phyloP scores from a whole-genome alignment of 805 yeast genomes.

The Monosporozyma aquatica region DNA sequence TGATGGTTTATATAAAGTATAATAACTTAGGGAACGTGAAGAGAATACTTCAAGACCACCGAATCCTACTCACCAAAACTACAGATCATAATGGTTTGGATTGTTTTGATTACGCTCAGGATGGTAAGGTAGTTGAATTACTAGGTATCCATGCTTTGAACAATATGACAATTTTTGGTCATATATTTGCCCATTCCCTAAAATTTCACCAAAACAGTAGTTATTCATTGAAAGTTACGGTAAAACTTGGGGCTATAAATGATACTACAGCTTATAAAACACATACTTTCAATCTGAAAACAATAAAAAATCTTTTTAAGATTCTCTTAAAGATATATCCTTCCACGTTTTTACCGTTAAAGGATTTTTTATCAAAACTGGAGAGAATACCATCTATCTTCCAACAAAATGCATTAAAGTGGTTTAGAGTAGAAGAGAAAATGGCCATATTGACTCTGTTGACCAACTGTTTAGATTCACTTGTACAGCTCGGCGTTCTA shows the following conservation, averaged over 20 bases:
- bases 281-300: constrained; percentile 9
- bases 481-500: constrained; percentile 8
- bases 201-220: constrained; percentile 13
- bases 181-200: constrained; percentile 14
- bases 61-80: constrained; percentile 34
- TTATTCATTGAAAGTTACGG: constrained; percentile 7
- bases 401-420: neutral
- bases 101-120: constrained; percentile 41
- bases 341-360: constrained; percentile 20
- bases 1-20: constrained; percentile 62
- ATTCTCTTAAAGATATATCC: constrained; percentile 11
- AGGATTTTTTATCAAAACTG: constrained; percentile 7
- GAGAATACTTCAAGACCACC: constrained; percentile 39
- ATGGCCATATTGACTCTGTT: constrained; percentile 2
- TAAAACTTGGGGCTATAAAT: neutral
- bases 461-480: constrained; percentile 12
- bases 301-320: constrained; percentile 15
- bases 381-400: constrained; percentile 5
- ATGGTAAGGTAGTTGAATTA: constrained; percentile 15
- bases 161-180: constrained; percentile 7
- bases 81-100: constrained; percentile 28
- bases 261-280: neutral
- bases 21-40: constrained; percentile 53
- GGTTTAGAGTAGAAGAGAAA: neutral
- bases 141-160: constrained; percentile 11